Conservation (phyloP, 2,329 filamentous ascomycete genomes). For the Phialophora tarda region DNA sequence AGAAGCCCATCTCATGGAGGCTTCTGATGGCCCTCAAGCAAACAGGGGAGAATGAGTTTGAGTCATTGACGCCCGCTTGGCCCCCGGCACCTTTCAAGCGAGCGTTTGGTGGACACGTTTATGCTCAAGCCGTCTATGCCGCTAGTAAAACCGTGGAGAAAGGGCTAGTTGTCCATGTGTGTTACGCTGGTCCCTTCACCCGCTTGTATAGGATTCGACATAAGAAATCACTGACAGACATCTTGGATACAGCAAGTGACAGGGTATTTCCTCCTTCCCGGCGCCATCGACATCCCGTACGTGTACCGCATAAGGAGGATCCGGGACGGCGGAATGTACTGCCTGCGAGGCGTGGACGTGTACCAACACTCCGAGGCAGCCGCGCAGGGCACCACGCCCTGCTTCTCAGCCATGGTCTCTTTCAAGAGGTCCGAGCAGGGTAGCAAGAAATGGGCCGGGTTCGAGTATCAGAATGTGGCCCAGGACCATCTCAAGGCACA, state of each 20-base stretch:
- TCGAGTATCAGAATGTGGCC: constrained; percentile 38
- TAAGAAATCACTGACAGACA: background rate
- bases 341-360: constrained; percentile 59
- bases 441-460: constrained; percentile 24
- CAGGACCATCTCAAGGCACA: constrained; percentile 40
- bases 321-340: constrained; percentile 59
- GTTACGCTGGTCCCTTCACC: background rate
- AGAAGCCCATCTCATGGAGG: constrained; percentile 34
- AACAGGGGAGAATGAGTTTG: constrained; percentile 24
- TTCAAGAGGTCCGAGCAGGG: constrained; percentile 38
- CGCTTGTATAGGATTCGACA: no score
- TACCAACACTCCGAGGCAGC: constrained; percentile 50
- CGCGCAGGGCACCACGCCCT: constrained; percentile 23
- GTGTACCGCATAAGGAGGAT: constrained; percentile 58
- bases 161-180: constrained; percentile 60
- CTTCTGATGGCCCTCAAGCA: constrained; percentile 31
- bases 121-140: constrained; percentile 63
- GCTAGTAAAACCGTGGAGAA: constrained; percentile 59
- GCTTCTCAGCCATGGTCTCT: constrained; percentile 33
- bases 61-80: constrained; percentile 34
- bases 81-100: constrained; percentile 29
- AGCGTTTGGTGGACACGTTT: constrained; percentile 63
- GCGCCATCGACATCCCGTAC: constrained; percentile 56
- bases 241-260: constrained; percentile 54
- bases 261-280: constrained; percentile 59